Base-by-base conservation (phyloP, 2,329 filamentous ascomycete genomes). In the Westerdykella ornata region DNA sequence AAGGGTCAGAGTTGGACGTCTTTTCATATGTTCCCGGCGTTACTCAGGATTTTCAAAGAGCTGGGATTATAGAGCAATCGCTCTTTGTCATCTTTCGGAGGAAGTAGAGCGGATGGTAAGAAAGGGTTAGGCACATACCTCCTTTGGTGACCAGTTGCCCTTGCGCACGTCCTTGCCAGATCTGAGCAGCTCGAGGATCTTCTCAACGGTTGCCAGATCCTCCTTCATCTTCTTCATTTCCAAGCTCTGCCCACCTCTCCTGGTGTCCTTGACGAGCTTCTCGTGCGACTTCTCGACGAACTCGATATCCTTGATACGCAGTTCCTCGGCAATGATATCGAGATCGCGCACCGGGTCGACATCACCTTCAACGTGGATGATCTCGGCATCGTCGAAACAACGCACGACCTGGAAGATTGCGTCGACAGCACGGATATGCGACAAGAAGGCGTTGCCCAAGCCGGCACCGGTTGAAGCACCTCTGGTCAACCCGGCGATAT, bases 281-380 rank as follows among this genome's bases (percentile, higher is more conserved):
- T 97, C 94, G 42, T 92, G 81, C 3, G 89, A 85, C 78, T 98
- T 98, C 73, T 95, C 89, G 46, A 86, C 82, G 66, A 97, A 98
- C 74, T 98, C 94, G 52, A 96, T 96, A 71, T 98, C 92, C 76
- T 98, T 98, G 68, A 96, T 82, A 49, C 90, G 82, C 63, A 98
- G 75, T 73, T 98, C 92, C 65, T 97, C 89, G 67, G 83, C 88
- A 71, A 98, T 97, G 68, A 98, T 98, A 62, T 88, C 85, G 55
- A 98, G 71, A 75, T 98, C 92, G 64, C 92, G 84, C 46, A 85
- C 80, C 26, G 92, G 94, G 72, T 98, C 86, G 58, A 98, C 94
- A 60, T 98, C 92, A 66, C 92, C 94, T 76, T 98, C 94, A 53
- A 98, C 89, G 78, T 98, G 92, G 59, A 96, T 97, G 61, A 98